Evolutionary conservation across 2,329 filamentous ascomycete genomes (phyloP).

Genomic region (Curvularia verruculosa): DNA sequence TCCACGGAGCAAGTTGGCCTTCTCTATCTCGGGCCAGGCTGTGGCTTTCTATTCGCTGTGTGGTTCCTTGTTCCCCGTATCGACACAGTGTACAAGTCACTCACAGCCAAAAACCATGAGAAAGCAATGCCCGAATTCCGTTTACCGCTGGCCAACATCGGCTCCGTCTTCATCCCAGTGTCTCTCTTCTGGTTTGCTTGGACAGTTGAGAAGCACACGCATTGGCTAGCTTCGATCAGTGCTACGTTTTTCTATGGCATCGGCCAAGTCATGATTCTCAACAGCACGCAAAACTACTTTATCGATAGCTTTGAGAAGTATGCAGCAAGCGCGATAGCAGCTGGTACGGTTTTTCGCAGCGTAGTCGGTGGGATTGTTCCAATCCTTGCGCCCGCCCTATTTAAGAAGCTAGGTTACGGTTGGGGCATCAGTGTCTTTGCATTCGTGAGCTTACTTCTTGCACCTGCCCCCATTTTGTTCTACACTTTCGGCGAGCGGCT

Average conservation of each 20-base stretch:
- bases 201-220: constrained; percentile 50
- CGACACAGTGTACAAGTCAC: constrained; percentile 55
- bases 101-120: constrained; percentile 50
- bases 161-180: constrained; percentile 51
- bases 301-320: constrained; percentile 60
- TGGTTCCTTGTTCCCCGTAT: constrained; percentile 56
- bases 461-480: constrained; percentile 58
- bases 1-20: constrained; percentile 55
- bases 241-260: constrained; percentile 58
- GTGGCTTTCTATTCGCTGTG: constrained; percentile 53
- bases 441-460: constrained; percentile 53
- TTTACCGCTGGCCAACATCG: constrained; percentile 55
- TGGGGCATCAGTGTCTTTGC: constrained; percentile 59
- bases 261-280: constrained; percentile 61
- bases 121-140: constrained; percentile 53
- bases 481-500: constrained; percentile 56
- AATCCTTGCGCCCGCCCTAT: constrained; percentile 52
- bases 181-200: constrained; percentile 54
- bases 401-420: constrained; percentile 55
- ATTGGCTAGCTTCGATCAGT: constrained; percentile 52
- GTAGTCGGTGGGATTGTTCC: constrained; percentile 57
- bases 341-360: constrained; percentile 56
- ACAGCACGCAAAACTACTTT: constrained; percentile 62
- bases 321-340: constrained; percentile 58
- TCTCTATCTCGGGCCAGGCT: constrained; percentile 53